A percentile compares a stretch with the other conserved stretches of the same genome.
phyloP scores from a whole-genome alignment of 2,329 filamentous ascomycete genomes.

The Sphaerulina populicola region DNA sequence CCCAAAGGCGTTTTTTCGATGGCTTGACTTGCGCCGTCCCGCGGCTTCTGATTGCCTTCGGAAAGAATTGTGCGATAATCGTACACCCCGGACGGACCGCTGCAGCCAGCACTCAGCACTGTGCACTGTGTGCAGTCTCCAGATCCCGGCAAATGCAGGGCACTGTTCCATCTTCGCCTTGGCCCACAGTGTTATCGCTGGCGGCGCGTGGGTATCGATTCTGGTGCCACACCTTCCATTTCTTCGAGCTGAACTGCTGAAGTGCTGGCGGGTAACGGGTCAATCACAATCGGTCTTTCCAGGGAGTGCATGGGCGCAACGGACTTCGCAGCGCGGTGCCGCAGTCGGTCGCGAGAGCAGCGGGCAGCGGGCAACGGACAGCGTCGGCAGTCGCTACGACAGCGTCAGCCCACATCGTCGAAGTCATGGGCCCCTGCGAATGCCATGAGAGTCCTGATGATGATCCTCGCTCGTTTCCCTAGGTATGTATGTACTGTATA shows the following conservation, averaged over 20 bases:
- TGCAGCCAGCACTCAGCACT: not conserved
- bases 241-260: not conserved
- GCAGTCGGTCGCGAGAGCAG: not conserved
- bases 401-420: not conserved
- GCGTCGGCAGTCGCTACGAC: not conserved
- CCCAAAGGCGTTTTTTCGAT: not conserved
- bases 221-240: not conserved
- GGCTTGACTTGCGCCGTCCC: too few species aligned
- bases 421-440: slow-evolving; percentile 5
- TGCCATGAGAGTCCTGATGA: slow-evolving; percentile 4
- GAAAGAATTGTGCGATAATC: slow-evolving; percentile 1
- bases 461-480: slow-evolving; percentile 1
- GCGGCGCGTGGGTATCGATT: not conserved
- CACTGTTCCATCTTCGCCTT: not conserved
- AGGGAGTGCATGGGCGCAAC: slow-evolving; percentile 1
- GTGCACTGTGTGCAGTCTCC: not conserved
- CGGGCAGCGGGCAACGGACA: not conserved
- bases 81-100: not conserved
- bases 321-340: not conserved
- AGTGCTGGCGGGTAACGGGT: not conserved
- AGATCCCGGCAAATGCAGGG: slow-evolving; percentile 3
- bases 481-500: too few species aligned
- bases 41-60: slow-evolving; percentile 1
- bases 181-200: not conserved
- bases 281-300: not conserved